Evolutionary conservation across 192 early-diverging fungal genomes (phyloP).

Genomic region (Spizellomyces punctatus): DNA sequence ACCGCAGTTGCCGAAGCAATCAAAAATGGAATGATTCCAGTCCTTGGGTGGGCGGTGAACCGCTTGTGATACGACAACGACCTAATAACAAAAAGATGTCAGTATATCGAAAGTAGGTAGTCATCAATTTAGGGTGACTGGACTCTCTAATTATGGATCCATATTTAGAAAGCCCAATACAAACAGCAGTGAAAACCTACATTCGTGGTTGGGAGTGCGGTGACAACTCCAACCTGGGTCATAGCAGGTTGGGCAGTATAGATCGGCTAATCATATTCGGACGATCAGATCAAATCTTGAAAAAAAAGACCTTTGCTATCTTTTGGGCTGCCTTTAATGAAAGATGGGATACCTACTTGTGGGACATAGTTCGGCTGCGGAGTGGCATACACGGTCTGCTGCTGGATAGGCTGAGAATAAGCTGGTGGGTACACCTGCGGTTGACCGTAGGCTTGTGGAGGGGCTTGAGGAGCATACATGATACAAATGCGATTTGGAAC

Average conservation of each 20-base stretch:
- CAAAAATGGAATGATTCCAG: constrained; percentile 30
- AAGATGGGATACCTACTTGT: neutral
- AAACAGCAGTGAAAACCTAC: neutral
- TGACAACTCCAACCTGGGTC: neutral
- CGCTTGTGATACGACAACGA: constrained; percentile 23
- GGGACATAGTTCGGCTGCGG: constrained; percentile 16
- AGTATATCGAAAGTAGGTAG: too few species aligned
- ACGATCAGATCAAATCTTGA: neutral
- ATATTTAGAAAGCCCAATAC: too few species aligned
- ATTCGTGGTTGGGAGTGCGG: constrained; percentile 8
- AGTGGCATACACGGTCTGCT: constrained; percentile 5
- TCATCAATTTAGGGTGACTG: neutral
- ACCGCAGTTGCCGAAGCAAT: constrained; percentile 23
- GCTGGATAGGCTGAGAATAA: constrained; percentile 3
- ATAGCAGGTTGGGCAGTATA: constrained; percentile 8
- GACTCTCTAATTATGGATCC: neutral
- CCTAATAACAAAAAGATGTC: neutral
- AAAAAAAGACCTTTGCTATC: neutral
- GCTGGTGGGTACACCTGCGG: neutral
- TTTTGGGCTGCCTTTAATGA: too few species aligned
- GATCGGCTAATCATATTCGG: neutral
- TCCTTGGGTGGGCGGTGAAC: constrained; percentile 32
- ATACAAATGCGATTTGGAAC: neutral
- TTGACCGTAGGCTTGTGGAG: neutral
- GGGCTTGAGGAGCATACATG: neutral